Conservation (phyloP, 2,329 filamentous ascomycete genomes). For the Cercospora sojina region DNA sequence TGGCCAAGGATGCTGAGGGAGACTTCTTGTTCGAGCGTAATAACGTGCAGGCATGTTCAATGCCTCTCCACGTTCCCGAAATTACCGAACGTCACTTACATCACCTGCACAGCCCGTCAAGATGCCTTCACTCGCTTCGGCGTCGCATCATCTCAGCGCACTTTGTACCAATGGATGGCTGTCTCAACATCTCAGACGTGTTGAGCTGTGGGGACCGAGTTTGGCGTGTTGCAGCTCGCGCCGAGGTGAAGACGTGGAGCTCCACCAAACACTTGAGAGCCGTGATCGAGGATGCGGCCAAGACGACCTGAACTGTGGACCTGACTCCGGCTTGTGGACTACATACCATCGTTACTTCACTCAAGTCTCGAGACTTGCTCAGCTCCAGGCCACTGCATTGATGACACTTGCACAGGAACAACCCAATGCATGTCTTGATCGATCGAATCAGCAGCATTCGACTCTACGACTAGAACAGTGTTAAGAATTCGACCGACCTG, state of each 20-base stretch:
- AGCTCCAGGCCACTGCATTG: no score
- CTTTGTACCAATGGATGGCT: neutral
- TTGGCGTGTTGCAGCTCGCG: constrained; percentile 10
- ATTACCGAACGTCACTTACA: constrained; percentile 14
- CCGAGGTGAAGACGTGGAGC: neutral
- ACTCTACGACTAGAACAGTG: no score
- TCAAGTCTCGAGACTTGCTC: neutral
- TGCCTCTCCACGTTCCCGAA: constrained; percentile 14
- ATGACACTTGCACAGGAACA: no score
- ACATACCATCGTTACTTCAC: neutral
- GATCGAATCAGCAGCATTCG: no score
- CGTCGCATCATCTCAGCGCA: neutral
- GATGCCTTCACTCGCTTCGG: neutral
- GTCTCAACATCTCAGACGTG: neutral
- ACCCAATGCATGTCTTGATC: no score
- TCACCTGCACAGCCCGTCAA: neutral
- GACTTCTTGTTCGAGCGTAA: constrained; percentile 17
- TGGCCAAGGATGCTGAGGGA: constrained; percentile 3
- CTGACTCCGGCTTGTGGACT: neutral
- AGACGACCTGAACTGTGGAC: neutral
- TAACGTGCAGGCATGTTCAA: constrained; percentile 14
- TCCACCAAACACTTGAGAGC: neutral
- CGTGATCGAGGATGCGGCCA: constrained; percentile 1
- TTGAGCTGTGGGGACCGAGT: neutral
- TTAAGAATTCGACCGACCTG: no score